phyloP scores from a whole-genome alignment of 2,329 filamentous ascomycete genomes.

The Drechmeria coniospora region DNA sequence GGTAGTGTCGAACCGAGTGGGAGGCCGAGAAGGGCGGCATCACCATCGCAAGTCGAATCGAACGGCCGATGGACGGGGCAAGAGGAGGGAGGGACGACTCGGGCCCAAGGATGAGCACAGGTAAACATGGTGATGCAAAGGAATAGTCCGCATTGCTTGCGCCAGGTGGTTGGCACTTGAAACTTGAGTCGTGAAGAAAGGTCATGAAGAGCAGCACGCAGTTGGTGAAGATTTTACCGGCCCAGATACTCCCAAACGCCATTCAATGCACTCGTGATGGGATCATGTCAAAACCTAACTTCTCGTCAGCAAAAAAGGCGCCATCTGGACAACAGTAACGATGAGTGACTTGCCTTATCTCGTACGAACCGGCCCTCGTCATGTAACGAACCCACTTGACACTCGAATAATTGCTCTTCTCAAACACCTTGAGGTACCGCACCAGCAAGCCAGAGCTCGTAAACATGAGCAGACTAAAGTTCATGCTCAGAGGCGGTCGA shows the following conservation, averaged over 20 bases:
- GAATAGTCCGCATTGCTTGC: no score
- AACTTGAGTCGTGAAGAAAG: no score
- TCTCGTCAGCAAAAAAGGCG: constrained; percentile 5
- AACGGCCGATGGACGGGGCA: no score
- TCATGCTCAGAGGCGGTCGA: constrained; percentile 77
- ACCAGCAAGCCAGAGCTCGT: constrained; percentile 87
- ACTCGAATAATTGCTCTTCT: constrained; percentile 97
- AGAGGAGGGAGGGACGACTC: no score
- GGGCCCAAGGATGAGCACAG: no score
- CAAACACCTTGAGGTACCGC: constrained; percentile 93
- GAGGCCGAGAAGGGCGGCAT: no score
- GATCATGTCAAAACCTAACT: constrained; percentile 24
- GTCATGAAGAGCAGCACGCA: no score
- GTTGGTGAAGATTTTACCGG: neutral
- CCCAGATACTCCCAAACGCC: constrained; percentile 5
- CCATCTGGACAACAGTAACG: neutral
- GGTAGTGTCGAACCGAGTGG: no score
- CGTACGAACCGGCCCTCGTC: constrained; percentile 94
- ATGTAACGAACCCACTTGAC: constrained; percentile 99
- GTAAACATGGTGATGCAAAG: no score
- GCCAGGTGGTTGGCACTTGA: no score
- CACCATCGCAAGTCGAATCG: no score
- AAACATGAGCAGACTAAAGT: constrained; percentile 94
- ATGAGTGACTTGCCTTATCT: constrained; percentile 54
- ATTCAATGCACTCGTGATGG: constrained; percentile 7